Base-by-base conservation (phyloP, 345 rosid species). In the Turritis glabra region DNA sequence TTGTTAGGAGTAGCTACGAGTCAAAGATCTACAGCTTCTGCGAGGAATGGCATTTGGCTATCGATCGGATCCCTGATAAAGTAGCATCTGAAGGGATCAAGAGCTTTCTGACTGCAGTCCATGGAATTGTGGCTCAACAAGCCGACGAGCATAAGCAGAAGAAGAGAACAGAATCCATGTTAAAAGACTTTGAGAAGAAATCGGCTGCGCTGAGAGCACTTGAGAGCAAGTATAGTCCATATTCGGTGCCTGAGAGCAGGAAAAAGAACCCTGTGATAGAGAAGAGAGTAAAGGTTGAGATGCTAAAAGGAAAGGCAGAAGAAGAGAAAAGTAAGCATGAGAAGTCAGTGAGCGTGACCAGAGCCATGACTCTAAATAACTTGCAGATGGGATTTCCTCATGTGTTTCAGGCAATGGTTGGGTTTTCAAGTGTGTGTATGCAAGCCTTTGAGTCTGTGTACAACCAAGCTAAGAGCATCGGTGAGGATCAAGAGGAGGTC, bases 51-150 rank as follows among this genome's bases (percentile, higher is more conserved):
- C 90, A 90, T 30, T 88, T 83, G 54, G 97, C 96, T 14, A 80
- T 90, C 2, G 93, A 92, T 75, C 68, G 97, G 65, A 85, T 90
- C 73, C 99, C 97, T 2, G 99, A 91, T 83, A 95, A 90, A 74
- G 99, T 92, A 64, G 99, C 97, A 78, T 88, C 99, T 0, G 97
- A 95, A 84, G 99, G 96, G 64, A 91, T 95, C 81, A 91, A 89
- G 70, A 90, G 97, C 81, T 88, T 95, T 78, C 60, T 95, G 44
- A 80, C 87, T 0, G 97, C 89, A 15, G 85, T 95, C 67, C 93
- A 90, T n/a, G 91, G 89, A 10, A 87, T 95, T 5, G 97, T 95
- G 40, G 86, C 79, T 40, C 99, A 95, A 70, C 99, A 95, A 55
- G 85, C 80, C 2, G 97, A 85, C 13, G 97, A 95, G 77, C 86